Base-by-base conservation (phyloP, 2,329 filamentous ascomycete genomes). In the Penicillium sp. region DNA sequence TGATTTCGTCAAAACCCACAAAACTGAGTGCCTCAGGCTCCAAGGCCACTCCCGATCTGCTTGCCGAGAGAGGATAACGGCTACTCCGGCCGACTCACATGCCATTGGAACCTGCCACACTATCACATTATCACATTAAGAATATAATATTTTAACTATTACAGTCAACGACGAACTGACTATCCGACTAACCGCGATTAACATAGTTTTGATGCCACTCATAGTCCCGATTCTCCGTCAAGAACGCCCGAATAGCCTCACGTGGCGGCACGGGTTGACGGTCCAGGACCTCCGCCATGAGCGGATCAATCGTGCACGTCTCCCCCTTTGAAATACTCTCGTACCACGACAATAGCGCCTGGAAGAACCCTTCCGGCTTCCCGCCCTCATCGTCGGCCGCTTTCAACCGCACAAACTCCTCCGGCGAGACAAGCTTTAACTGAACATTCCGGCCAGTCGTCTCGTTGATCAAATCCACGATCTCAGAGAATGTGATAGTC, bases 181-280 rank as follows among this genome's bases (percentile, higher is more conserved):
- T 14, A 7, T 20, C 16, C 26, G 37, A 38, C 38, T 60, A 66
- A 55, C 39, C 32, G 3, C 63, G 62, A 48, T 63, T 65, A 10
- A 55, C 61, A 69, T 77, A 76, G 60, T 78, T 78, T 61, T 78
- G 76, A 65, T 79, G 76, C 76, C 76, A 79, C 8, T 68, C 74
- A 68, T 75, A 78, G 39, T 76, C 63, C 26, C 60, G 63, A 40
- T 71, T 66, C 26, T 67, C 62, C 54, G 58, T 49, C 58, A 72
- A 63, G 55, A 74, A 20, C 52, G 64, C 55, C 43, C 59, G 60
- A 50, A 76, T 66, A 54, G 66, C 63, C 58, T 71, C 62, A 47
- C 76, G 73, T 32, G 78, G 76, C 35, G 63, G 69, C 40, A 74
- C 73, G 0, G 78, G 76, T 61, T 73, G 63, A 50, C 79, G 71